These are phyloP conservation scores for Ganoderma sinense DNA, from an alignment of 1,284 basidiomycete genomes.

Conservation along the genomic window DNA sequence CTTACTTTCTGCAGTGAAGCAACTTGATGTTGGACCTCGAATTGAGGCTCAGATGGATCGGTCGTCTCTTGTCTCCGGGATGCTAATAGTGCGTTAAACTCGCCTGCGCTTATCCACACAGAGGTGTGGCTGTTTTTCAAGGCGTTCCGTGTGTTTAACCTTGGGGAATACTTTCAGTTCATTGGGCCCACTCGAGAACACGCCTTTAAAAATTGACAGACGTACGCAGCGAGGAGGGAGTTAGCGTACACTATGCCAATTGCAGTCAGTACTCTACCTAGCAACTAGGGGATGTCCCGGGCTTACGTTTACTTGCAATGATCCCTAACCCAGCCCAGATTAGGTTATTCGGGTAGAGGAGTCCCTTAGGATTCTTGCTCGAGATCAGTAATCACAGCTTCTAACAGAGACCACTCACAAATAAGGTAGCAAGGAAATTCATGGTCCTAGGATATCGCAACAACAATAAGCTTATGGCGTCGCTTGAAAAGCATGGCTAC, in stretches of 20 bases:
- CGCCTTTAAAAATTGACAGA: too few relatives aligned
- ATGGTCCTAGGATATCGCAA: constrained; percentile 14
- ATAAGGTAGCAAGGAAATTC: constrained; percentile 6
- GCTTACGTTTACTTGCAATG: constrained; percentile 16
- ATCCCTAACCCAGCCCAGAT: constrained; percentile 17
- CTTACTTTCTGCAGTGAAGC: too few relatives aligned
- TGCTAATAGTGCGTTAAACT: neutral
- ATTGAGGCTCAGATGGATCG: neutral
- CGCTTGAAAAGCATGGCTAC: too few relatives aligned
- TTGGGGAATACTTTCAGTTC: too few relatives aligned
- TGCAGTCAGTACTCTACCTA: neutral
- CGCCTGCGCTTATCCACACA: neutral
- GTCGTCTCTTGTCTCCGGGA: neutral
- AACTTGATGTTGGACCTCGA: neutral
- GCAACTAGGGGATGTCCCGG: fast-evolving
- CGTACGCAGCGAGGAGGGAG: constrained; percentile 23
- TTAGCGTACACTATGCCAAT: constrained; percentile 18
- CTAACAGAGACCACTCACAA: constrained; percentile 5
- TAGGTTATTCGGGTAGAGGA: constrained; percentile 11
- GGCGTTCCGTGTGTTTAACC: constrained; percentile 18
- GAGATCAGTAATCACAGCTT: neutral
- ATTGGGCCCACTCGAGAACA: too few relatives aligned
- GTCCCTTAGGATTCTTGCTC: constrained; percentile 3
- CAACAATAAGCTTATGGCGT: too few relatives aligned
- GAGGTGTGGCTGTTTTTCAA: neutral